Conservation (phyloP, 768 basidiomycete species). For the Hortiboletus campestris region DNA sequence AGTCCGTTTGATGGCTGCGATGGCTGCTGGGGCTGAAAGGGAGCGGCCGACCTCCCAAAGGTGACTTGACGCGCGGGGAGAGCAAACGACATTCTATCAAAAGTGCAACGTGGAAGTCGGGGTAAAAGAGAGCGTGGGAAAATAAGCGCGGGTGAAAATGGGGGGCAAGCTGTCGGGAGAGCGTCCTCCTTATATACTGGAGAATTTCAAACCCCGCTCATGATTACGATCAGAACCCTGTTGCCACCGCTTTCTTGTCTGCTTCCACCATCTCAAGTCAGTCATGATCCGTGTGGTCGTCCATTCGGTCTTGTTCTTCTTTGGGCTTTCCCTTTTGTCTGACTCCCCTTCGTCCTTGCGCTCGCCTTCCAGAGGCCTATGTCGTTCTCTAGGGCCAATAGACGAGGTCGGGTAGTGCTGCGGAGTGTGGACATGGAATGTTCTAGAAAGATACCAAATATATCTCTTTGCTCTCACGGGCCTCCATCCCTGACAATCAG, state of each 20-base stretch:
- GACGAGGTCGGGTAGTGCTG: neutral
- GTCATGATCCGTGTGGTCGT: slow-evolving; percentile 12
- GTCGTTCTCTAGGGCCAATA: neutral
- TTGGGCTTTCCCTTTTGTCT: neutral
- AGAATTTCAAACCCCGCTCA: slow-evolving; percentile 31
- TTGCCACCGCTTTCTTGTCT: slow-evolving; percentile 18
- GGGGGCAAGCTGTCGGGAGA: slow-evolving; percentile 10
- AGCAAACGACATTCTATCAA: slow-evolving; percentile 50
- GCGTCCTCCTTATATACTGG: slow-evolving; percentile 28
- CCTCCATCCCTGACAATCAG: neutral
- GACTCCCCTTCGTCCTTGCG: neutral
- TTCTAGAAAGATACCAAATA: slow-evolving; percentile 28
- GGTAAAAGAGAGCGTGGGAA: slow-evolving; percentile 27
- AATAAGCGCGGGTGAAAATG: slow-evolving; percentile 26
- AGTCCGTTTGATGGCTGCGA: slow-evolving; percentile 50
- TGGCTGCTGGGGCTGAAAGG: slow-evolving; percentile 42
- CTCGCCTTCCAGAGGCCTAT: neutral
- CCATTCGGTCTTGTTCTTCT: neutral
- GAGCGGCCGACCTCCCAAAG: slow-evolving; percentile 62
- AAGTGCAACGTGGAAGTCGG: slow-evolving; percentile 22
- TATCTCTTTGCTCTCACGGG: slow-evolving; percentile 15
- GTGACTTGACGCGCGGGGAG: slow-evolving; percentile 78
- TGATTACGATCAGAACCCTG: slow-evolving; percentile 16
- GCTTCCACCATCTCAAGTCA: slow-evolving; percentile 22
- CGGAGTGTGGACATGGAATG: slow-evolving; percentile 13